Percentiles rank a stretch among this genome's conserved stretches.
Evolutionary conservation across 2,329 filamentous ascomycete genomes (phyloP).

Genomic region (Colletotrichum tamarilloi): DNA sequence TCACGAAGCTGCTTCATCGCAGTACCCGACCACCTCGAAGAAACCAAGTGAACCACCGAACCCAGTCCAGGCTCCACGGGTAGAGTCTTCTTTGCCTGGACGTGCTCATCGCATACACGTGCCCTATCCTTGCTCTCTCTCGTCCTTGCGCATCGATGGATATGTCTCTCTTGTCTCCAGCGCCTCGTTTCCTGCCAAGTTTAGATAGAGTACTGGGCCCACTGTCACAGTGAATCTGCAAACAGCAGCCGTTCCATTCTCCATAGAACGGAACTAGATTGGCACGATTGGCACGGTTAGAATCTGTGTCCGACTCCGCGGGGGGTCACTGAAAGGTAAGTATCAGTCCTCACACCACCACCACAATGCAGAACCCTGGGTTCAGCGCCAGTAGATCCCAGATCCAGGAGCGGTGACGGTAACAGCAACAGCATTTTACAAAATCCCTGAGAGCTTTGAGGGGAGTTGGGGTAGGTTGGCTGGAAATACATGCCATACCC

Average conservation of each 20-base stretch:
- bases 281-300: background rate
- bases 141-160: too few relatives aligned
- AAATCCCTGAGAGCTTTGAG: too few relatives aligned
- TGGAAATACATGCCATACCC: background rate
- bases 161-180: background rate
- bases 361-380: background rate
- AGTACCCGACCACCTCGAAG: background rate
- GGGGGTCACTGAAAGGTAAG: background rate
- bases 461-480: background rate
- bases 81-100: background rate
- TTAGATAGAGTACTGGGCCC: background rate
- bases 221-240: constrained; percentile 15
- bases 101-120: background rate
- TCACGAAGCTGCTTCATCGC: constrained; percentile 23
- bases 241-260: constrained; percentile 28
- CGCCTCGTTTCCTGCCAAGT: constrained; percentile 14
- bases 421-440: background rate
- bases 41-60: too few relatives aligned
- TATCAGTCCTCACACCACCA: background rate
- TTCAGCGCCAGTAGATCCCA: constrained; percentile 1
- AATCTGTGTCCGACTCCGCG: background rate
- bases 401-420: constrained; percentile 17
- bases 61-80: background rate
- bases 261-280: background rate
- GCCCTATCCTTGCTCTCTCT: background rate